phyloP scores from a whole-genome alignment of 2,329 filamentous ascomycete species.

The Mycogone perniciosa region DNA sequence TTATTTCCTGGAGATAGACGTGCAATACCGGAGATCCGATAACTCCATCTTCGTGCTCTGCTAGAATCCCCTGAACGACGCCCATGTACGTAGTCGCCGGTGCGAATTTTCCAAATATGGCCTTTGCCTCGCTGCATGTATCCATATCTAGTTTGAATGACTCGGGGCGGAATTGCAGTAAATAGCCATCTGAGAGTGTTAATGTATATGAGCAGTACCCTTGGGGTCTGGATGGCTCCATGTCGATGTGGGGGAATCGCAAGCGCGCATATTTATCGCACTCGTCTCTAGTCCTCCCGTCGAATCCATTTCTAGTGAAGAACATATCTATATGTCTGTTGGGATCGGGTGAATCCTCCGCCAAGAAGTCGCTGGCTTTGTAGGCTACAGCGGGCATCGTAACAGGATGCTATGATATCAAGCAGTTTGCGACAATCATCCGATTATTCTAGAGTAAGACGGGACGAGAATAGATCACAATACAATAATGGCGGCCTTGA shows the following conservation, averaged over 20 bases:
- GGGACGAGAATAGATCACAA: no score
- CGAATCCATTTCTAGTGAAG: slow-evolving; percentile 20
- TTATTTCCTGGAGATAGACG: slow-evolving; percentile 36
- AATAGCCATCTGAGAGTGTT: slow-evolving; percentile 28
- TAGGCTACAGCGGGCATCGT: no score
- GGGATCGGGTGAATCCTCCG: not conserved
- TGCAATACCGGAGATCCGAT: slow-evolving; percentile 18
- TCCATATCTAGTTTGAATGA: slow-evolving; percentile 35
- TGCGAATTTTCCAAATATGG: slow-evolving; percentile 35
- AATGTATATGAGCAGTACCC: slow-evolving; percentile 50
- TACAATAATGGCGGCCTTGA: no score
- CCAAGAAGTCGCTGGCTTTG: not conserved
- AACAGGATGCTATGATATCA: not conserved
- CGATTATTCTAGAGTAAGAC: no score
- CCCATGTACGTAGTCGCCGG: slow-evolving; percentile 36
- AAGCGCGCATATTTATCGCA: slow-evolving; percentile 27
- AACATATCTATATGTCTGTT: slow-evolving; percentile 10
- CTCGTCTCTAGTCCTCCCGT: slow-evolving; percentile 5
- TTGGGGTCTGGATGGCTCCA: slow-evolving; percentile 33
- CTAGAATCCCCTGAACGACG: slow-evolving; percentile 18
- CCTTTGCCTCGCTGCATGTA: slow-evolving; percentile 31
- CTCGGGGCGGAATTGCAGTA: slow-evolving; percentile 44
- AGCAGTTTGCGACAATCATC: not conserved
- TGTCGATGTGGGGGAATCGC: slow-evolving; percentile 24
- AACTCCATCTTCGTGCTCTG: not conserved